Evolutionary conservation across 2,329 filamentous ascomycete species (phyloP), one percentile per base, ranked within the genome.

Genomic region (Rosellinia necatrix): DNA sequence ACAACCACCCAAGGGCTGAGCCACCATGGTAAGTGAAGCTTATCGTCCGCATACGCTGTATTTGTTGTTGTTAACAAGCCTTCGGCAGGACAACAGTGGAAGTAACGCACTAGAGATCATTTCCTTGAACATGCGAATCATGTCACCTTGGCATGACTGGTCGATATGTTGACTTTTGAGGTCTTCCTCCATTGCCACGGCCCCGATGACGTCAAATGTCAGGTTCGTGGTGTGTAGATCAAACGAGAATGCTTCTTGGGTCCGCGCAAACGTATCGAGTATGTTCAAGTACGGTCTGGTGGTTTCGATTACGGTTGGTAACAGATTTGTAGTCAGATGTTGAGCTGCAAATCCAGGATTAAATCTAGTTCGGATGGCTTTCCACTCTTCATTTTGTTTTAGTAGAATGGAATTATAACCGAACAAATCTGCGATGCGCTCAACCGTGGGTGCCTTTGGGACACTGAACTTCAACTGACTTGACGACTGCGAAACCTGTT

Each of bases 1-100:
- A 7, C 4, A 7, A 12, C 21, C 2, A 19, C 8, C 32, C 44
- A 7, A 6, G 44, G 44, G 3, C 2, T 27, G 4, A 25, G 34
- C 44, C 44, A 48, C 44, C 44, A 48, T 6, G 44, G 44, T 13
- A 38, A 38, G 13, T 37, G 6, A n/a, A 38, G n/a, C n/a, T 29
- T 15, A 17, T 38, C 44, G 21, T 38, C 32, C 12, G 12, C 19
- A 17, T 48, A 48, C 2, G 44, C 12, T 19, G 4, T n/a, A 19
- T 4, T 7, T 25, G 17, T 6, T 22, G 7, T 2, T 32, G 8
- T 24, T 9, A 6, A 6, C 38, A 25, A 3, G 24, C 4, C n/a
- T 12, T 8, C n/a, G 38, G 6, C 21, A 21, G 4, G 3, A 21
- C 3, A 4, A 24, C 37, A n/a, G n/a, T n/a, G n/a, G 4, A 34